Evolutionary conservation across 2,329 filamentous ascomycete species (phyloP), one percentile per base, ranked within the genome.

Genomic region (Curvularia hawaiiensis): DNA sequence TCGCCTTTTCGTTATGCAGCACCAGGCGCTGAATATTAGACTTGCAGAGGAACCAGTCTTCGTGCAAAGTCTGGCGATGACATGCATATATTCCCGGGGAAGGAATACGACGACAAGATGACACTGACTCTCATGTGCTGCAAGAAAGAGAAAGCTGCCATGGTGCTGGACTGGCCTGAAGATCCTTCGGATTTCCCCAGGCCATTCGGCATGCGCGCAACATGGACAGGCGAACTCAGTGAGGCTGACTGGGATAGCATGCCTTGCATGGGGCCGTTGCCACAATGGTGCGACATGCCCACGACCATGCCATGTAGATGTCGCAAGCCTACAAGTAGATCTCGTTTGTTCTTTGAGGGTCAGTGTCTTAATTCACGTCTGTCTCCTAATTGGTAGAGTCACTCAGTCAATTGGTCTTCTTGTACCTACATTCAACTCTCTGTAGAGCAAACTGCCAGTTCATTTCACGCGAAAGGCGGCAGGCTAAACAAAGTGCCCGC

Each of bases 271-370:
- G 18, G 28, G 18, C 24, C 38, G 30, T 44, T 24, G 38, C 39
- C 14, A 30, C 44, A 39, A 49, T 58, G 50, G 55, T 58, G 55
- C 55, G 55, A 58, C 55, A 20, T 51, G 30, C 45, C 35, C 41
- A 50, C 41, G 35, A 22, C 33, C 54, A n/a, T n/a, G n/a, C n/a
- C n/a, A n/a, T n/a, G n/a, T n/a, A n/a, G n/a, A n/a, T n/a, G 35
- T 40, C 33, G 12, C 7, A 33, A 31, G 14, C 26, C 18, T 16
- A n/a, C n/a, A n/a, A n/a, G n/a, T n/a, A 22, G 16, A 38, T 38
- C 16, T 18, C 20, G 10, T 11, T 33, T 1, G 16, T 47, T 33
- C 14, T 10, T 16, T 24, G 30, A 33, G n/a, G 11, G 12, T 4
- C 30, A n/a, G n/a, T n/a, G n/a, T n/a, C n/a, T n/a, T n/a, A n/a